phyloP scores from a whole-genome alignment of 208 protist genomes.

The Wallacemonas collosoma region DNA sequence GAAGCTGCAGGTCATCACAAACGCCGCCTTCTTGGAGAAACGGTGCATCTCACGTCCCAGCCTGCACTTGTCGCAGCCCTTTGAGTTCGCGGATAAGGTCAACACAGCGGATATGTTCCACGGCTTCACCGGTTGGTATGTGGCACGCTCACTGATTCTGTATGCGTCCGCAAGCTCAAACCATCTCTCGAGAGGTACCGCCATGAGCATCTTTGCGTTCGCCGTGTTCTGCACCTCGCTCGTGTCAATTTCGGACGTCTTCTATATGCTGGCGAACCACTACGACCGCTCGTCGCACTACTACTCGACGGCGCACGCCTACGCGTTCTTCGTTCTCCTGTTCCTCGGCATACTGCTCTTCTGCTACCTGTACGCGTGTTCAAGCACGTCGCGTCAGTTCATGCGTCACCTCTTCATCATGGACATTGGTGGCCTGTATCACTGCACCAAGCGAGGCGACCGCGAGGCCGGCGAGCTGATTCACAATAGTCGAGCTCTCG shows the following conservation, averaged over 20 bases:
- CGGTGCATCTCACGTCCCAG: conserved; percentile 69
- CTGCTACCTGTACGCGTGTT: conserved; percentile 62
- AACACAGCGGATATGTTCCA: conserved; percentile 51
- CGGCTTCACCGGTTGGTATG: conserved; percentile 79
- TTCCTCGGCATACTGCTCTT: conserved; percentile 58
- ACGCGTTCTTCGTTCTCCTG: conserved; percentile 51
- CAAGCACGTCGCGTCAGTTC: conserved; percentile 36
- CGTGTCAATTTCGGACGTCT: conserved; percentile 39
- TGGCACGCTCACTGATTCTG: conserved; percentile 69
- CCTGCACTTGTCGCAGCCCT: conserved; percentile 37
- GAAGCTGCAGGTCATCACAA: conserved; percentile 68
- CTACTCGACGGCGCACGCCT: conserved; percentile 65
- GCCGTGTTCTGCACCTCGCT: conserved; percentile 40
- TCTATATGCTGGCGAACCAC: conserved; percentile 36
- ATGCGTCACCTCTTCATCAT: conserved; percentile 68
- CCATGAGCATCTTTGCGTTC: conserved; percentile 69
- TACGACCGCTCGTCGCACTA: conserved; percentile 24
- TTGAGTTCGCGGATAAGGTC: conserved; percentile 63
- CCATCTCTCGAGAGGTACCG: conserved; percentile 48
- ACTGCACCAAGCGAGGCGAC: conserved; percentile 40
- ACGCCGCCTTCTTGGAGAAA: conserved; percentile 67
- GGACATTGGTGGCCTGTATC: conserved; percentile 66
- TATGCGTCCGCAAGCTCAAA: conserved; percentile 75
- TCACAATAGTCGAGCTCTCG: conserved; percentile 39
- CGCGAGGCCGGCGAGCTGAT: conserved; percentile 50